phyloP scores from a whole-genome alignment of 352 stramenopile genomes.

The Globisporangium heterothallicum region DNA sequence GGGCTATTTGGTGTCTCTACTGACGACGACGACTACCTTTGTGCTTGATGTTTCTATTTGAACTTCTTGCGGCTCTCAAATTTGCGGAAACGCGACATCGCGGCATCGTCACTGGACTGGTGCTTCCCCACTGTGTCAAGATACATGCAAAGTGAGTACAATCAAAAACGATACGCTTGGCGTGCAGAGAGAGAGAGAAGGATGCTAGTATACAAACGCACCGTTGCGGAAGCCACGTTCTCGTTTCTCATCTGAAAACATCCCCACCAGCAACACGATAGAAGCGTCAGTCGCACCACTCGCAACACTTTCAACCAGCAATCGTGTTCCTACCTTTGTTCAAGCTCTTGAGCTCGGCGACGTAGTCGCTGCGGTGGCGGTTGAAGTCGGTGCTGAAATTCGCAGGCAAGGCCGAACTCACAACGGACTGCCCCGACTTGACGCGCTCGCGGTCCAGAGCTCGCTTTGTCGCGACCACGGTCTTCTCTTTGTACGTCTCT shows the following conservation, averaged over 20 bases:
- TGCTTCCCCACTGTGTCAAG: constrained; percentile 43
- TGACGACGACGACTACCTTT: not conserved
- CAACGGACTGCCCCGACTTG: constrained; percentile 6
- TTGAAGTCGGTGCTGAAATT: constrained; percentile 83
- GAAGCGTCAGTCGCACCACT: not conserved
- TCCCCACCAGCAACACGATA: constrained; percentile 1
- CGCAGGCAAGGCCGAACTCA: constrained; percentile 49
- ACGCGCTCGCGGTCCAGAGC: constrained; percentile 33
- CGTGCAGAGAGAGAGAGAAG: no score
- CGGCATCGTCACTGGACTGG: constrained; percentile 54
- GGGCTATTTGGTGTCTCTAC: not conserved
- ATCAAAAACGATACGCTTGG: not conserved
- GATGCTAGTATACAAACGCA: no score
- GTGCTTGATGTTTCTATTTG: constrained; percentile 11
- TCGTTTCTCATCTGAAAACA: constrained; percentile 60
- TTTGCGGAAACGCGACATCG: constrained; percentile 69
- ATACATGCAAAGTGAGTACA: not conserved
- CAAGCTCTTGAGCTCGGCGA: constrained; percentile 63
- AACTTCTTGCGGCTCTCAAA: constrained; percentile 52
- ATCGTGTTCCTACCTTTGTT: constrained; percentile 37
- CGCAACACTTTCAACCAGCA: not conserved
- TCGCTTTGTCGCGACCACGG: constrained; percentile 35
- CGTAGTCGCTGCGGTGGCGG: constrained; percentile 57
- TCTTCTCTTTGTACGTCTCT: constrained; percentile 42
- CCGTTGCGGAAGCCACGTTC: constrained; percentile 57